These are phyloP conservation scores for Arachis stenosperma DNA, from an alignment of 306 rosid species.

Conservation along the genomic window DNA sequence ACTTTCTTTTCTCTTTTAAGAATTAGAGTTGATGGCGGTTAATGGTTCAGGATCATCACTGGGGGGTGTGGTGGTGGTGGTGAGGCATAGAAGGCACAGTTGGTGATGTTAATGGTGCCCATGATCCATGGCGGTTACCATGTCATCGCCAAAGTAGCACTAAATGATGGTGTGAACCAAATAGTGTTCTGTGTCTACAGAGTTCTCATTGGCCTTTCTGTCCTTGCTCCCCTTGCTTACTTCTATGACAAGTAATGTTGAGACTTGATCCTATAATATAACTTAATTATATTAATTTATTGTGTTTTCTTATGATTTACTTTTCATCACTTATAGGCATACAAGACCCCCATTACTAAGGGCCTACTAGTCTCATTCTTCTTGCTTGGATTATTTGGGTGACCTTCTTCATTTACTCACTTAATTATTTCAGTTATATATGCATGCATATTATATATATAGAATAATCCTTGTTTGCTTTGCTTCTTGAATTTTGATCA, in stretches of 20 bases:
- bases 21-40: no score
- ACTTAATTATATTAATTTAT: background rate
- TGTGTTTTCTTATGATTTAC: no score
- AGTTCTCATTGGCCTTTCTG: constrained; percentile 68
- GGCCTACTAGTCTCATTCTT: constrained; percentile 64
- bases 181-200: constrained; percentile 81
- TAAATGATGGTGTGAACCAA: constrained; percentile 82
- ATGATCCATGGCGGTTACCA: no score
- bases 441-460: background rate
- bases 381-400: constrained; percentile 96
- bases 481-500: constrained; percentile 46
- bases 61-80: no score
- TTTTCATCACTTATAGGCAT: constrained; percentile 35
- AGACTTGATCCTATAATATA: no score
- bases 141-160: constrained; percentile 91
- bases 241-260: constrained; percentile 67
- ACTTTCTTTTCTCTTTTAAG: no score
- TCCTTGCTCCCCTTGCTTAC: constrained; percentile 76
- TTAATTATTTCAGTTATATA: constrained; percentile 11
- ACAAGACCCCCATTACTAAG: constrained; percentile 71
- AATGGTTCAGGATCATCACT: no score
- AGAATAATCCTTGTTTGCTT: constrained; percentile 6
- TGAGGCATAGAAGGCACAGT: no score
- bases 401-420: constrained; percentile 38
- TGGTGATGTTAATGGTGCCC: no score